Percentiles rank a stretch among this genome's conserved stretches.
Evolutionary conservation across 495 filamentous ascomycete species (phyloP).

Genomic region (Penicillium atrosanguineum): DNA sequence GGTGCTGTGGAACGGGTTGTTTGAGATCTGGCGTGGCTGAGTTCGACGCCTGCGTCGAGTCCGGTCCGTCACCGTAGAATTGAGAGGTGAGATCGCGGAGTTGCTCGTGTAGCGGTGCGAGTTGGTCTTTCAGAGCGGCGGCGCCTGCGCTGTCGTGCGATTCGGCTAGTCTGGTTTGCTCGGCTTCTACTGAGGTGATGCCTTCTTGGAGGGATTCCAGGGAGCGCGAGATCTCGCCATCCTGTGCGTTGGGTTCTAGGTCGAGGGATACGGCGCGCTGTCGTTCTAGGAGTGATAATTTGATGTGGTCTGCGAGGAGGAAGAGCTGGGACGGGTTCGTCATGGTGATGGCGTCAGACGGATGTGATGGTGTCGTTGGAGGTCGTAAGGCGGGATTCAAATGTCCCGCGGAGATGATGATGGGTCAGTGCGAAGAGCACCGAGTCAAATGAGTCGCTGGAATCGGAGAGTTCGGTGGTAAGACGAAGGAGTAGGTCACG

Average conservation of each 20-base stretch:
- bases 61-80: slow-evolving; percentile 58
- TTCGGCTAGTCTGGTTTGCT: slow-evolving; percentile 59
- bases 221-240: slow-evolving; percentile 85
- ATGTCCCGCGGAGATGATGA: slow-evolving; percentile 2
- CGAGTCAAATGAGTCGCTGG: slow-evolving; percentile 2
- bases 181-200: slow-evolving; percentile 69
- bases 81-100: slow-evolving; percentile 58
- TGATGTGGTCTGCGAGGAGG: slow-evolving; percentile 55
- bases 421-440: slow-evolving; percentile 5
- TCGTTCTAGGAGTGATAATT: slow-evolving; percentile 67
- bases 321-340: slow-evolving; percentile 55
- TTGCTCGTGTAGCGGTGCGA: slow-evolving; percentile 55
- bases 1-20: slow-evolving; percentile 48
- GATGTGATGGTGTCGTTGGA: background rate
- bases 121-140: slow-evolving; percentile 68
- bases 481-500: slow-evolving; percentile 8
- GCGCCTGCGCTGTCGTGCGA: slow-evolving; percentile 53
- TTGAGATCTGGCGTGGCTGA: slow-evolving; percentile 52
- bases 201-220: slow-evolving; percentile 83
- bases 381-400: background rate
- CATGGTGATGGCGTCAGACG: slow-evolving; percentile 42
- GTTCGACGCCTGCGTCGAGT: slow-evolving; percentile 62
- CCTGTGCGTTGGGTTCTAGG: slow-evolving; percentile 78
- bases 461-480: slow-evolving; percentile 5
- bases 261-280: slow-evolving; percentile 87